Base-by-base conservation (phyloP, 768 basidiomycete species). In the Sistotremastrum suecicum region DNA sequence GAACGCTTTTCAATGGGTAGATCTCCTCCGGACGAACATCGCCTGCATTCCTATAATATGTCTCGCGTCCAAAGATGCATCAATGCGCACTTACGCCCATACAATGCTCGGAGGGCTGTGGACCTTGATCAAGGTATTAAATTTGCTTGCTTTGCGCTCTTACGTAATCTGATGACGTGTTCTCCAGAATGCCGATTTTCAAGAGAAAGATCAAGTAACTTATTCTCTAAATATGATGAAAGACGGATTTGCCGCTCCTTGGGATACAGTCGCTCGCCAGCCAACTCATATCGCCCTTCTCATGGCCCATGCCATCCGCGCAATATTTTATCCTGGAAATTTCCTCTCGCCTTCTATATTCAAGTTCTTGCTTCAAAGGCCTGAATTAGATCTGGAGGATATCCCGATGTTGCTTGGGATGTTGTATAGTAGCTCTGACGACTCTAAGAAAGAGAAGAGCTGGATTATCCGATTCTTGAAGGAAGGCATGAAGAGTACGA, bases 401-500 rank as follows among this genome's bases (percentile, higher is more conserved):
- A 86, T 97, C 0, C 94, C 94, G 0, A 79, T 97, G 79, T 63
- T 99, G 4, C 97, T 87, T 56, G 69, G 69, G 7, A 81, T 94
- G 78, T 67, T 97, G 3, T 95, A 89, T 58, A 87, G 83, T 53
- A 71, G 70, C 20, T 64, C 68, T 3, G 81, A 85, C 37, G 80
- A 81, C 9, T 90, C 86, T 83, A 83, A 78, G 63, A 83, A 78
- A 60, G 89, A 94, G 55, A 69, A 88, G n/a, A 70, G 70, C 1
- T 97, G 91, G 91, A 91, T 94, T 31, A 63, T 94, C 34, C 70
- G 74, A 37, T 86, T 89, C 60, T 62, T 95, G 36, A 69, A 80
- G 0, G 88, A 94, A 49, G 87, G 86, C 0, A 80, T 88, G 74
- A 69, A 69, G 51, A 72, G 77, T 41, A 67, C 70, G 0, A 71